Conservation (phyloP, 176 grass and related monocot species). For the Avena atlantica region DNA sequence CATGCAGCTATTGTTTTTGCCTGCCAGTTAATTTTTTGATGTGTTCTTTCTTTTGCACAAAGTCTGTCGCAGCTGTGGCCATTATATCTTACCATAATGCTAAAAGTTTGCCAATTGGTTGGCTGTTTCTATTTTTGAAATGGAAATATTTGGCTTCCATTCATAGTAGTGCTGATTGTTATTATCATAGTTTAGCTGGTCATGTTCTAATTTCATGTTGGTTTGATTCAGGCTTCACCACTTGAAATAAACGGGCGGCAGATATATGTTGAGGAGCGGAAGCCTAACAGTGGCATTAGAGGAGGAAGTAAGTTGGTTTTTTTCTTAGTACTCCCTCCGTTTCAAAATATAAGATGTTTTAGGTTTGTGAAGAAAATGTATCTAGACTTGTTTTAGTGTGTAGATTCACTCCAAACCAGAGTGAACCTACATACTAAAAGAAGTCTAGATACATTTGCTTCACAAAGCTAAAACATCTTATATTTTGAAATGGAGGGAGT, state of each 20-base stretch:
- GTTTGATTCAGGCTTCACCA: slow-evolving; percentile 63
- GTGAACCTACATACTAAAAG: too few relatives aligned
- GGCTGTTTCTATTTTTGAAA: background rate
- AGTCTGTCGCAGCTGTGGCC: background rate
- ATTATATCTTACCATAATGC: background rate
- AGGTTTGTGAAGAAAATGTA: too few relatives aligned
- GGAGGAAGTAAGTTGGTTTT: slow-evolving; percentile 71
- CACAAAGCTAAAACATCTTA: too few relatives aligned
- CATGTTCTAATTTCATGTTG: slow-evolving; percentile 17
- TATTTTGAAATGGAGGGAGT: background rate
- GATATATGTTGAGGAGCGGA: slow-evolving; percentile 95
- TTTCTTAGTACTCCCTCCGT: background rate
- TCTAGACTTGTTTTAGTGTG: too few relatives aligned
- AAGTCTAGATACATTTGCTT: too few relatives aligned
- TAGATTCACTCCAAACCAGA: too few relatives aligned
- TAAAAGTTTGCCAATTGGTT: background rate
- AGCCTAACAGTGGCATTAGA: slow-evolving; percentile 73
- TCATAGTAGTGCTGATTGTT: background rate
- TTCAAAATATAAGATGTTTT: too few relatives aligned
- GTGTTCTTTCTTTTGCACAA: background rate
- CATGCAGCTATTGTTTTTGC: background rate
- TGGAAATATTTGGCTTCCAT: background rate
- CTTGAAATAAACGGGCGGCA: slow-evolving; percentile 81
- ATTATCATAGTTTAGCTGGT: background rate
- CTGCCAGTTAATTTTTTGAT: background rate